A percentile compares a stretch with the other conserved stretches of the same genome.
These are phyloP conservation scores for Candida sithepensis DNA, from an alignment of 805 yeast genomes.

Conservation along the genomic window DNA sequence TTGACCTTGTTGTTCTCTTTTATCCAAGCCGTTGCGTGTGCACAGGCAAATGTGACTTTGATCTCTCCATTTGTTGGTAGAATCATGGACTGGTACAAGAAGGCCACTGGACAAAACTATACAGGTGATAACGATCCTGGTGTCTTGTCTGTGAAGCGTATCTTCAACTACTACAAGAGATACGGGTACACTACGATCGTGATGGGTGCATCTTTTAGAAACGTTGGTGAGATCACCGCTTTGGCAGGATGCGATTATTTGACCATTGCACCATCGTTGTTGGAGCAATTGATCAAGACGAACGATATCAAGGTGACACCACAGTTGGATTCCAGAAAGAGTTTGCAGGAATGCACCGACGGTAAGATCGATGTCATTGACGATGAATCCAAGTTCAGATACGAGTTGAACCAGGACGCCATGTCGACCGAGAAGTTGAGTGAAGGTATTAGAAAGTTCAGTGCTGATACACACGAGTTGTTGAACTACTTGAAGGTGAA, in stretches of 20 bases:
- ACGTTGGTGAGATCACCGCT: constrained; percentile 88
- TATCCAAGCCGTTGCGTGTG: constrained; percentile 97
- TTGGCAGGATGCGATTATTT: constrained; percentile 95
- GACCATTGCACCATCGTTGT: constrained; percentile 88
- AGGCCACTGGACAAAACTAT: constrained; percentile 83
- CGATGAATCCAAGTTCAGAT: constrained; percentile 87
- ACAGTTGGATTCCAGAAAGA: constrained; percentile 59
- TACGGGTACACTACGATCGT: constrained; percentile 94
- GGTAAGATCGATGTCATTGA: constrained; percentile 74
- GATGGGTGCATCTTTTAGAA: constrained; percentile 99
- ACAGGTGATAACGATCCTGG: constrained; percentile 86
- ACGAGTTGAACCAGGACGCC: constrained; percentile 86
- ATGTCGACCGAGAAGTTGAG: constrained; percentile 97
- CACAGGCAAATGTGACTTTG: constrained; percentile 93
- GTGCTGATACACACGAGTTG: constrained; percentile 31
- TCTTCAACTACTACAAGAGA: constrained; percentile 97
- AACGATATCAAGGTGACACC: constrained; percentile 67
- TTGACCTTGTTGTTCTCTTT: constrained; percentile 92
- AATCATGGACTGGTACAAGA: constrained; percentile 97
- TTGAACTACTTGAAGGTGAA: constrained; percentile 8
- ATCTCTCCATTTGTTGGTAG: constrained; percentile 99
- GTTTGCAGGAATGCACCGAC: constrained; percentile 51
- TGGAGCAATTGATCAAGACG: constrained; percentile 81
- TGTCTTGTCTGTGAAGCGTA: constrained; percentile 80
- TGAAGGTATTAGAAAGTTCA: constrained; percentile 96